Evolutionary conservation across 768 basidiomycete genomes (phyloP).

Genomic region (Pholiota microspora): DNA sequence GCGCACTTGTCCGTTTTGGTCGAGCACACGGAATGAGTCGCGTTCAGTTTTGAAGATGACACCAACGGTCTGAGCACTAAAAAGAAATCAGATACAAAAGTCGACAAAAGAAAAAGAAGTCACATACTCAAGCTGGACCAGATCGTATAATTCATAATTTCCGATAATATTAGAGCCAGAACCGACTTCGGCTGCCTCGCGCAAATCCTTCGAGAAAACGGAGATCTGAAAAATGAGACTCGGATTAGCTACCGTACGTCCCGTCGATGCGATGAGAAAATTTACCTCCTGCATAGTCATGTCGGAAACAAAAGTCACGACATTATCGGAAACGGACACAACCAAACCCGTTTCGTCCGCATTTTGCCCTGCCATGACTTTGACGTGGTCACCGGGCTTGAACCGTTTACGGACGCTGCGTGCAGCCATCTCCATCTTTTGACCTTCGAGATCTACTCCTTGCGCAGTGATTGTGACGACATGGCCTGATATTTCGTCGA

Average conservation of each 20-base stretch:
- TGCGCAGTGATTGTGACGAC: conserved; percentile 81
- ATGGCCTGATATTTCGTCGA: conserved; percentile 86
- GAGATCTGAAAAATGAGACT: too few species aligned
- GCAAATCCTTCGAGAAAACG: conserved; percentile 95
- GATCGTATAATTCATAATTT: conserved; percentile 92
- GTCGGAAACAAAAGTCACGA: conserved; percentile 96
- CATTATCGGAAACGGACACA: conserved; percentile 84
- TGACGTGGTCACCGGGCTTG: conserved; percentile 97
- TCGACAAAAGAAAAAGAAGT: not conserved
- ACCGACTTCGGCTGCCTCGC: conserved; percentile 98
- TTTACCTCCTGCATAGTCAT: conserved; percentile 92
- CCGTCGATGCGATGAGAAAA: too few species aligned
- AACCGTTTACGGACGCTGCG: conserved; percentile 92
- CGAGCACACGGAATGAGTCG: conserved; percentile 92
- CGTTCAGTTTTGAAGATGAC: conserved; percentile 98
- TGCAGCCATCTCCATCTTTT: conserved; percentile 83
- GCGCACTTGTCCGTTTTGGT: conserved; percentile 89
- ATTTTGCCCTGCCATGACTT: conserved; percentile 95
- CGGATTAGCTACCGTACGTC: too few species aligned
- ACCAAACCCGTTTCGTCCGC: conserved; percentile 95
- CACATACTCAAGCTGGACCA: conserved; percentile 94
- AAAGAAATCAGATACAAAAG: conserved; percentile 11
- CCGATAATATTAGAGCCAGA: conserved; percentile 86
- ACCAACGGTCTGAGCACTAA: conserved; percentile 88
- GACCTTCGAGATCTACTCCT: conserved; percentile 82